Conservation (phyloP, 352 stramenopile species). For the Phytophthora macrochlamydospora region DNA sequence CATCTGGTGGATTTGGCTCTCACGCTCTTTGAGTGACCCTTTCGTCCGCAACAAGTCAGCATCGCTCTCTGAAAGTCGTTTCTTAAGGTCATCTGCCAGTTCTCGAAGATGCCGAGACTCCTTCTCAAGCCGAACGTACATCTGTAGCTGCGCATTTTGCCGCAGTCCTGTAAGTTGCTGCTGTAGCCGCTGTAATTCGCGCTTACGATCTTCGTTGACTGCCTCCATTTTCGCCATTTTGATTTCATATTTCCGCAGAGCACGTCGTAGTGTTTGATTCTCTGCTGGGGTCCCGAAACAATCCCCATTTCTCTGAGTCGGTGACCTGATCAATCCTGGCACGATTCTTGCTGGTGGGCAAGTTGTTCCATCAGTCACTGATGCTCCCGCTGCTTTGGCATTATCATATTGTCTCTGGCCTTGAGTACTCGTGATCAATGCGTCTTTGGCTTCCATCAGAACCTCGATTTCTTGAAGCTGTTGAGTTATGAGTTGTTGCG, state of each 20-base stretch:
- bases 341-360: background rate
- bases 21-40: slow-evolving; percentile 55
- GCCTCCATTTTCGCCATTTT: slow-evolving; percentile 51
- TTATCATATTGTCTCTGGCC: slow-evolving; percentile 19
- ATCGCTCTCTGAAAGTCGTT: slow-evolving; percentile 40
- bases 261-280: slow-evolving; percentile 55
- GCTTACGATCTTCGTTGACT: slow-evolving; percentile 43
- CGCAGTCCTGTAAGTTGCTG: slow-evolving; percentile 56
- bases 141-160: slow-evolving; percentile 59
- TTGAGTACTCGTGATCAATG: slow-evolving; percentile 13
- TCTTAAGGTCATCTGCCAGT: slow-evolving; percentile 32
- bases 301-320: slow-evolving; percentile 21
- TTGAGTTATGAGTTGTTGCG: slow-evolving; percentile 18
- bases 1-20: slow-evolving; percentile 57
- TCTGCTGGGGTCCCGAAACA: slow-evolving; percentile 46
- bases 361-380: background rate
- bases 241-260: slow-evolving; percentile 58
- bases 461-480: slow-evolving; percentile 24
- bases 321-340: slow-evolving; percentile 2
- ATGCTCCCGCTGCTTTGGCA: background rate
- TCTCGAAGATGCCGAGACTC: slow-evolving; percentile 41
- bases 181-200: slow-evolving; percentile 51
- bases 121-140: slow-evolving; percentile 56
- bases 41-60: slow-evolving; percentile 59
- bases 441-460: slow-evolving; percentile 22